Percentiles rank a stretch among this genome's conserved stretches.
Conservation (phyloP, 179 eudicot species). For the Carnegiea gigantea region DNA sequence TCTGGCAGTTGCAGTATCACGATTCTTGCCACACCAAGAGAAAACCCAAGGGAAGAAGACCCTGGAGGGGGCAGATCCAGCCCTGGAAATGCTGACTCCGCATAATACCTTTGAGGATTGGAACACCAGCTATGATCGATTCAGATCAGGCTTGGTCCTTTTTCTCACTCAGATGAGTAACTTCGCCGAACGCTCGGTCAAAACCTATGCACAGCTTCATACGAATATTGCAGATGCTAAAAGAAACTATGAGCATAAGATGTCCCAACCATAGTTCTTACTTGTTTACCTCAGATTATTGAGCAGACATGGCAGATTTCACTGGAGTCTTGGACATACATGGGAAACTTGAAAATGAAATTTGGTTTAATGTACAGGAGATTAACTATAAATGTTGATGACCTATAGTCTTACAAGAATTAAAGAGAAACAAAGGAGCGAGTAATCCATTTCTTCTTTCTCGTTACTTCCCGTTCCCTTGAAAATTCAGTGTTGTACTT, state of each 20-base stretch:
- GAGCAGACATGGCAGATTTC: neutral
- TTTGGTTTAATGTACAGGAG: too few relatives aligned
- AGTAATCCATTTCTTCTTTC: too few relatives aligned
- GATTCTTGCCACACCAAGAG: slow-evolving; percentile 69
- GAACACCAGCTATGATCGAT: slow-evolving; percentile 45
- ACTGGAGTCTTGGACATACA: neutral
- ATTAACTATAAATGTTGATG: too few relatives aligned
- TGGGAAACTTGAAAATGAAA: neutral
- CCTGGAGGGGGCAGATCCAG: slow-evolving; percentile 30
- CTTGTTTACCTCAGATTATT: too few relatives aligned
- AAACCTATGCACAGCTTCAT: slow-evolving; percentile 58
- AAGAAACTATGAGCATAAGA: slow-evolving; percentile 43
- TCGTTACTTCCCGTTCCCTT: too few relatives aligned
- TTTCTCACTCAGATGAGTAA: slow-evolving; percentile 53
- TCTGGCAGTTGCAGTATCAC: slow-evolving; percentile 54
- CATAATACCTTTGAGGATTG: slow-evolving; percentile 46
- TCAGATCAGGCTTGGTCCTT: slow-evolving; percentile 45
- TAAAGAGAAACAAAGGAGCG: too few relatives aligned
- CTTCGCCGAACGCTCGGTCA: slow-evolving; percentile 58
- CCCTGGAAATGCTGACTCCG: slow-evolving; percentile 36
- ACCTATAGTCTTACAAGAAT: too few relatives aligned
- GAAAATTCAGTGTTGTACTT: too few relatives aligned
- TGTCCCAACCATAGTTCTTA: slow-evolving; percentile 40
- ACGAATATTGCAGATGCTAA: slow-evolving; percentile 54
- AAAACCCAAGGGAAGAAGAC: slow-evolving; percentile 62